These are phyloP conservation scores for Babesia sp. DNA, from an alignment of 169 alveolate genomes.

Conservation along the genomic window DNA sequence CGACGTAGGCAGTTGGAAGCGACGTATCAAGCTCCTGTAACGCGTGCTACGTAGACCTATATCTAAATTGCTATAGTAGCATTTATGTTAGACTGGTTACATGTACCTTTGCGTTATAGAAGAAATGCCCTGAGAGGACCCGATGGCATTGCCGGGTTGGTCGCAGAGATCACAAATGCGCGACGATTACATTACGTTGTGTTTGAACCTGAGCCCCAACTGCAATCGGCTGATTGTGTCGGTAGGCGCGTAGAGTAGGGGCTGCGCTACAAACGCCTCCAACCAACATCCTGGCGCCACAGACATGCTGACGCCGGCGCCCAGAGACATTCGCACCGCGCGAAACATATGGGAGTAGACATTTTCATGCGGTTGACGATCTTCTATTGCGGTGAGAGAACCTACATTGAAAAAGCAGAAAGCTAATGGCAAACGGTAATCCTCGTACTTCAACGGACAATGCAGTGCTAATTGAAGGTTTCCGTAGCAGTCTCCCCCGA, in stretches of 20 bases:
- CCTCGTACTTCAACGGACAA: slow-evolving; percentile 38
- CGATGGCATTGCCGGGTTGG: too few species aligned
- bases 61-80: not conserved
- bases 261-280: slow-evolving; percentile 58
- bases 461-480: slow-evolving; percentile 59
- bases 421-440: slow-evolving; percentile 39
- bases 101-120: too few species aligned
- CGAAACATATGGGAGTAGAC: slow-evolving; percentile 41
- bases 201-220: slow-evolving; percentile 59
- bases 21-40: not conserved
- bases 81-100: too few species aligned
- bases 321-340: slow-evolving; percentile 51
- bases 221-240: slow-evolving; percentile 47
- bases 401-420: slow-evolving; percentile 57
- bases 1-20: slow-evolving; percentile 35
- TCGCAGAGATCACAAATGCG: too few species aligned
- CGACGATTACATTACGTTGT: not conserved
- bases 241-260: slow-evolving; percentile 51
- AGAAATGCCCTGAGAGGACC: too few species aligned
- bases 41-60: not conserved
- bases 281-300: slow-evolving; percentile 62
- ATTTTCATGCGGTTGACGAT: not conserved
- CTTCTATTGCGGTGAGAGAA: slow-evolving; percentile 21
- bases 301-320: slow-evolving; percentile 53
- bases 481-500: slow-evolving; percentile 65